Evolutionary conservation across 306 rosid genomes (phyloP), one percentile per base, ranked within the genome.

Genomic region (Vigna trinervia): DNA sequence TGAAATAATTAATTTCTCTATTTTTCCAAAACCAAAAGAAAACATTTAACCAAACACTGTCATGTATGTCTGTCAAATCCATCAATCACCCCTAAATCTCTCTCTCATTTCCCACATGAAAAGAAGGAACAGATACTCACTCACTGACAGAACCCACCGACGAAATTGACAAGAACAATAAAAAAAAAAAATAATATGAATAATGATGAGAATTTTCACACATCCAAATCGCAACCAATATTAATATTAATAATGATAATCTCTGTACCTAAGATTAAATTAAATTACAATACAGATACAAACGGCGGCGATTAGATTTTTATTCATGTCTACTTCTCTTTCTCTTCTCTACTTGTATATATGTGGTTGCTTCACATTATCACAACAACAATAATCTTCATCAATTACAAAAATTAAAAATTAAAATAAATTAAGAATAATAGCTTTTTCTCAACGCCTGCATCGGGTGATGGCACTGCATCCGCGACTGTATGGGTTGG

Each of bases 401-500:
- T 73, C 77, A 85, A 57, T 72, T 64, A 57, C 79, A 87, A 72
- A 78, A 53, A 13, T 38, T 12, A 38, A 26, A 60, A 61, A 15
- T 46, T 9, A 8, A 54, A 58, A n/a, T 4, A 12, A 59, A 76
- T 28, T 17, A 22, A 66, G 10, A 48, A 15, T 11, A 28, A 62
- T 38, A 5, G 19, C 0, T 4, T 4, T 47, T 4, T 12, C 86
- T 85, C 74, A 92, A 83, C 87, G 81, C 79, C 98, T 88, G 87
- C 98, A 94, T 69, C 97, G 90, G 75, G 98, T 83, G 79, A 94
- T 92, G 32, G 85, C 78, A 45, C 87, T 88, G 84, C 98, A 94
- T 30, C 98, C 97, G 23, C 97, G 98, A 1, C 59, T 30, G 86
- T 94, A 94, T 20, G 98, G 98, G 57, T 94, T 94, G 5, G 98